Conservation (phyloP, 108 stramenopile genomes). For the Cyclotella baltica region DNA sequence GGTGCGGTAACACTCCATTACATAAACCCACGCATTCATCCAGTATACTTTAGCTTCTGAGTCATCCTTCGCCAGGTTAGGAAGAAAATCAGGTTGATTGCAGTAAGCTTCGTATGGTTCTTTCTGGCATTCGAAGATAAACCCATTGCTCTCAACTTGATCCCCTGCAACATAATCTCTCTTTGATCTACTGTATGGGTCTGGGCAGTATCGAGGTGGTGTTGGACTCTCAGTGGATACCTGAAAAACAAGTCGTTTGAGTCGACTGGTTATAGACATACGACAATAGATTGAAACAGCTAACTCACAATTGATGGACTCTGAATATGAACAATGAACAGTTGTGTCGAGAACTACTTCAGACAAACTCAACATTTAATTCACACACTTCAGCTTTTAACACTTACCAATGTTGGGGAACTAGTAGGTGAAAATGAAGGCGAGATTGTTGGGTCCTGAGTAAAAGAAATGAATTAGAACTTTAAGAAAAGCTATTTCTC, state of each 20-base stretch:
- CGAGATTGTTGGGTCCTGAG: neutral
- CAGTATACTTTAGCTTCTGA: neutral
- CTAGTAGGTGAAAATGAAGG: neutral
- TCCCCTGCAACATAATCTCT: constrained; percentile 12
- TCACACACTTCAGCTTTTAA: too few relatives aligned
- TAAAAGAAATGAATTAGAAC: neutral
- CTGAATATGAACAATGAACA: too few relatives aligned
- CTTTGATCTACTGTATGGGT: neutral
- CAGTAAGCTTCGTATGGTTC: neutral
- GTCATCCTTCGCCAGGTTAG: constrained; percentile 1
- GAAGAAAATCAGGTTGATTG: constrained; percentile 12
- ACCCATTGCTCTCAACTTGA: constrained; percentile 8
- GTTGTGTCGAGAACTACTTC: too few relatives aligned
- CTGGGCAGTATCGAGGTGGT: constrained; percentile 16
- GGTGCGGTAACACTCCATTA: neutral
- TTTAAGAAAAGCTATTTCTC: neutral
- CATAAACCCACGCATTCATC: constrained; percentile 21
- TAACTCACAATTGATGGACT: neutral
- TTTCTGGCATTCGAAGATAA: constrained; percentile 4
- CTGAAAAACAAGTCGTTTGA: neutral
- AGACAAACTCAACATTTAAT: too few relatives aligned
- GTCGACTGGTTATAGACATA: neutral
- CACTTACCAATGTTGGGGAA: neutral
- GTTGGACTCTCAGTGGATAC: neutral
- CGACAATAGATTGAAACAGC: neutral